These are phyloP conservation scores for Fusarium sp. DNA, from an alignment of 2,329 filamentous ascomycete genomes.

Conservation along the genomic window DNA sequence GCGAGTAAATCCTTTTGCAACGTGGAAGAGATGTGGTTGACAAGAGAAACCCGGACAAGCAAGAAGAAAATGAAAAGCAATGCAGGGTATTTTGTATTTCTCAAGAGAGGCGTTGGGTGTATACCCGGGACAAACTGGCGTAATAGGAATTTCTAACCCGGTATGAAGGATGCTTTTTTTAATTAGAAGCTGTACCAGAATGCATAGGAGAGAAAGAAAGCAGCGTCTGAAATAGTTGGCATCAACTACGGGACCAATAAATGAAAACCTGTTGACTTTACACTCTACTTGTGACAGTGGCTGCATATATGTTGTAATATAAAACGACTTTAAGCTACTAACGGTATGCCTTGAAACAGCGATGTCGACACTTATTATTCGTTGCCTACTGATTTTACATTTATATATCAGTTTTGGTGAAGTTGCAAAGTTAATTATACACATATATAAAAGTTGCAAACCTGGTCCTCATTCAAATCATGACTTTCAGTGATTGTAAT, in stretches of 20 bases:
- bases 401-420: too few relatives aligned
- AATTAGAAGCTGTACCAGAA: background rate
- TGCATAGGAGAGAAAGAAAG: background rate
- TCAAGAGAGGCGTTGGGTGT: slow-evolving; percentile 41
- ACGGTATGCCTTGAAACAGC: background rate
- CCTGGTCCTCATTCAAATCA: background rate
- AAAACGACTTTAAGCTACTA: background rate
- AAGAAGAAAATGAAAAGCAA: slow-evolving; percentile 1
- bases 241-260: background rate
- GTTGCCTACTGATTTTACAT: background rate
- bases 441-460: background rate
- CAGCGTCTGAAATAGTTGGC: background rate
- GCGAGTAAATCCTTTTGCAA: slow-evolving; percentile 54
- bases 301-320: background rate
- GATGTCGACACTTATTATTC: background rate
- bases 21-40: background rate
- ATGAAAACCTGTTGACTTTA: background rate
- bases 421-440: background rate
- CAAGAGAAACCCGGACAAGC: background rate
- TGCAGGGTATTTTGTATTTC: slow-evolving; percentile 7
- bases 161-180: background rate
- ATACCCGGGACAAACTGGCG: slow-evolving; percentile 41
- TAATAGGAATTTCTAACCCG: slow-evolving; percentile 10
- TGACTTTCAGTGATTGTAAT: background rate
- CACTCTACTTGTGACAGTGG: background rate